Conservation (phyloP, 768 basidiomycete genomes). For the Lactifluus echinatus region DNA sequence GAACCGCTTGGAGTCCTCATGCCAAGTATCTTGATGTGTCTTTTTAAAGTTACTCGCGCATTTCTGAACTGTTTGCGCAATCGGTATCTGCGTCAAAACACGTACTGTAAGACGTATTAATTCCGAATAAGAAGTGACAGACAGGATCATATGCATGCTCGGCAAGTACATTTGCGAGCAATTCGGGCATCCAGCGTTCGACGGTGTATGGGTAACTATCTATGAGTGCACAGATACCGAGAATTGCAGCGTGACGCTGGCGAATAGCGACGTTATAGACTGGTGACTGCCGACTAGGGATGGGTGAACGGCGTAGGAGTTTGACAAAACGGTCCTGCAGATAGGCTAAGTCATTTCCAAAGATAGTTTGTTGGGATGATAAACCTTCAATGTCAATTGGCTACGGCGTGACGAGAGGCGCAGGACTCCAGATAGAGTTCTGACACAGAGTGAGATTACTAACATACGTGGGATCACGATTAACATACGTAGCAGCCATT, state of each 20-base stretch:
- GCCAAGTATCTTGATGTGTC: slow-evolving; percentile 86
- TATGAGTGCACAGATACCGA: slow-evolving; percentile 89
- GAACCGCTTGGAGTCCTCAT: slow-evolving; percentile 80
- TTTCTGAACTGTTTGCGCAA: slow-evolving; percentile 74
- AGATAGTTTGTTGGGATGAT: slow-evolving; percentile 17
- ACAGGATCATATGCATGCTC: slow-evolving; percentile 85
- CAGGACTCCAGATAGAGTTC: slow-evolving; percentile 75
- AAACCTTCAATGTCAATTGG: slow-evolving; percentile 62
- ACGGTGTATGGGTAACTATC: slow-evolving; percentile 95
- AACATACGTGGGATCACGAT: not conserved
- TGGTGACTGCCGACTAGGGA: slow-evolving; percentile 57
- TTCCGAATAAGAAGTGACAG: not conserved
- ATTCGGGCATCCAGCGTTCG: slow-evolving; percentile 86
- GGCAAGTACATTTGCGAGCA: slow-evolving; percentile 68
- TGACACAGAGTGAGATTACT: slow-evolving; percentile 21
- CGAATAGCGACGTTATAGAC: slow-evolving; percentile 64
- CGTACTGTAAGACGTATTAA: slow-evolving; percentile 8
- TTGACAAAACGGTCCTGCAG: slow-evolving; percentile 67
- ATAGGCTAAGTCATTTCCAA: slow-evolving; percentile 26
- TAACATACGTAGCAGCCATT: slow-evolving; percentile 71
- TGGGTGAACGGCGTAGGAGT: slow-evolving; percentile 55
- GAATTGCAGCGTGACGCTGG: slow-evolving; percentile 80
- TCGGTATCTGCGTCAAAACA: slow-evolving; percentile 49
- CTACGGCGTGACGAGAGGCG: slow-evolving; percentile 74
- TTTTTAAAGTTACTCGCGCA: slow-evolving; percentile 75